A percentile compares a stretch with the other conserved stretches of the same genome.
Evolutionary conservation across 352 stramenopile genomes (phyloP).

Genomic region (Pseudoperonospora humuli): DNA sequence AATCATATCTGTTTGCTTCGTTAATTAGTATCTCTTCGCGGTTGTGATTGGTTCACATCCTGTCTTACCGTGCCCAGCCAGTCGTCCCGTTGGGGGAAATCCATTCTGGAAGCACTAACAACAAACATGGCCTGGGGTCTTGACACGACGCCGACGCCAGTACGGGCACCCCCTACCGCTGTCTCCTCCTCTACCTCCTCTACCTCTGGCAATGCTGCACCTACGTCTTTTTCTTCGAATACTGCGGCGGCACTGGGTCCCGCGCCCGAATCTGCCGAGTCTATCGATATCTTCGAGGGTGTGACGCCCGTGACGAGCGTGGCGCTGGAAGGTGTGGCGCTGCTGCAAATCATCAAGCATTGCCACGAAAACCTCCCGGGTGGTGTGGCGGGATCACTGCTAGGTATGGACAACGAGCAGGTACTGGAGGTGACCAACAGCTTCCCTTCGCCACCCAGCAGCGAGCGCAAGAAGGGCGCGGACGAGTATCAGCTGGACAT

Average conservation of each 20-base stretch:
- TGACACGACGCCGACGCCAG: slow-evolving; percentile 27
- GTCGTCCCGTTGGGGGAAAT: slow-evolving; percentile 50
- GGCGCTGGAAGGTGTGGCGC: slow-evolving; percentile 71
- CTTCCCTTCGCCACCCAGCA: slow-evolving; percentile 90
- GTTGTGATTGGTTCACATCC: slow-evolving; percentile 35
- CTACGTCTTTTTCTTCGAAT: slow-evolving; percentile 1
- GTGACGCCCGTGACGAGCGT: slow-evolving; percentile 58
- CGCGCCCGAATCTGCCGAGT: slow-evolving; percentile 25
- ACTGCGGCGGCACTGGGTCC: slow-evolving; percentile 10
- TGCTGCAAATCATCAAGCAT: slow-evolving; percentile 97
- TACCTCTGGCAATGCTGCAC: not conserved
- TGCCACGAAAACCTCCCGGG: slow-evolving; percentile 93
- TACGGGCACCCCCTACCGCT: slow-evolving; percentile 14
- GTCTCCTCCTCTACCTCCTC: not conserved
- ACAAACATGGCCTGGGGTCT: slow-evolving; percentile 56
- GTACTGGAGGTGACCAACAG: slow-evolving; percentile 96
- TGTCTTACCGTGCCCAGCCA: slow-evolving; percentile 33
- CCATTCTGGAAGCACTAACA: slow-evolving; percentile 15
- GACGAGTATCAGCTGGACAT: slow-evolving; percentile 98
- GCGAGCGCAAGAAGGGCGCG: slow-evolving; percentile 69
- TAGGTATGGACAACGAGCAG: slow-evolving; percentile 90
- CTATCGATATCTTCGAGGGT: slow-evolving; percentile 67
- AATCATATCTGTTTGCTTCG: slow-evolving; percentile 23
- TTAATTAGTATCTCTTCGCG: not conserved
- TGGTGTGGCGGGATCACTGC: slow-evolving; percentile 92